Evolutionary conservation across 2,329 filamentous ascomycete genomes (phyloP).

Genomic region (Microdochium trichocladiopsis): DNA sequence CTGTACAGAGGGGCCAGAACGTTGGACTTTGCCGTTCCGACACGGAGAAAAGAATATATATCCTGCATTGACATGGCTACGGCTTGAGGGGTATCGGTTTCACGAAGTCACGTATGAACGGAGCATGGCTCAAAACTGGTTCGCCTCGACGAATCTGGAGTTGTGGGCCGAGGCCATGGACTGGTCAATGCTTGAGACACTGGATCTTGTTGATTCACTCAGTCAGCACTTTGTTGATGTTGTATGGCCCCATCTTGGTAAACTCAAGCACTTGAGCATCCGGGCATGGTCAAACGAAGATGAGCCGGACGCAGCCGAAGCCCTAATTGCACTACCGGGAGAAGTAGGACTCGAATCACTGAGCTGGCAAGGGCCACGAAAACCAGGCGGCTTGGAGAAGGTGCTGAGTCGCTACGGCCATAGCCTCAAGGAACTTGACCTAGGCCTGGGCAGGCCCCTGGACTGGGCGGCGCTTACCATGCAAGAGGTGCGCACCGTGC

Average conservation of each 20-base stretch:
- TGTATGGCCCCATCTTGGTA: background rate
- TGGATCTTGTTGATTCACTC: background rate
- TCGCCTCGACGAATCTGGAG: background rate
- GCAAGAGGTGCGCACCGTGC: background rate
- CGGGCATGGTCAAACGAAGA: background rate
- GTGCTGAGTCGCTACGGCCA: background rate
- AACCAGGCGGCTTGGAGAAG: background rate
- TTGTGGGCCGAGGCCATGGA: constrained; percentile 4
- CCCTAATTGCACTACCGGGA: background rate
- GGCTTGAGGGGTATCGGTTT: background rate
- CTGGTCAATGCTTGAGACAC: background rate
- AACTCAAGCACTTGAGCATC: background rate
- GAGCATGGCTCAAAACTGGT: too few relatives aligned
- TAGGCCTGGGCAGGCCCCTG: background rate
- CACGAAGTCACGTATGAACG: background rate
- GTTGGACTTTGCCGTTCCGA: background rate
- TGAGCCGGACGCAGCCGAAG: background rate
- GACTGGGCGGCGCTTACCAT: background rate
- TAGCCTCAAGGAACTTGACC: background rate
- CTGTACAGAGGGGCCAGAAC: background rate
- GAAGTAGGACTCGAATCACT: background rate
- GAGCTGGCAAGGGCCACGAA: background rate
- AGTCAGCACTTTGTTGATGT: background rate
- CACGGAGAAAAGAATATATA: background rate
- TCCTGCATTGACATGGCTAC: background rate